Conservation (phyloP, 495 filamentous ascomycete species). For the Evernia prunastri region DNA sequence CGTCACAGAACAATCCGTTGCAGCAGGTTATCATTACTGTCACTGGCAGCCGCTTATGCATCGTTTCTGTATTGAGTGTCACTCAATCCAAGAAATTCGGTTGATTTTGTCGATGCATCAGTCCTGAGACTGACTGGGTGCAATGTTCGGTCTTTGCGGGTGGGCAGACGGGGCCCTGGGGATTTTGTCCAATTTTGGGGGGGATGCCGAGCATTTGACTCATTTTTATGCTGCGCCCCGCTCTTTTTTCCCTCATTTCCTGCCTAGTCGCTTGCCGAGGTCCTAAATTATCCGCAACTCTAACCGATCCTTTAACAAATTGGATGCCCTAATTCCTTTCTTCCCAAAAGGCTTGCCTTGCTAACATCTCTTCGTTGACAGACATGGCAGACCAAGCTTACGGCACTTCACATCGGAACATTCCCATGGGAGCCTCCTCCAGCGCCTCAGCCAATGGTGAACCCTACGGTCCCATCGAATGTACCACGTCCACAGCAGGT, state of each 20-base stretch:
- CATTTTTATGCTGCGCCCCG: conserved; percentile 26
- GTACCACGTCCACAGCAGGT: conserved; percentile 37
- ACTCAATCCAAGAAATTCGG: not conserved
- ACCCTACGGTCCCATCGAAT: conserved; percentile 55
- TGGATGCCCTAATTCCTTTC: not conserved
- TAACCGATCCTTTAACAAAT: conserved; percentile 25
- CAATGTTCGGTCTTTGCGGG: conserved; percentile 13
- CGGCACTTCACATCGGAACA: conserved; percentile 68
- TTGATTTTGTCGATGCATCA: not conserved
- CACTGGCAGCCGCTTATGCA: not conserved
- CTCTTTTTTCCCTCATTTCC: conserved; percentile 25
- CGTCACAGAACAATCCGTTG: not conserved
- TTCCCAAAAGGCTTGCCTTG: not conserved
- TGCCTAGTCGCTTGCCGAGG: conserved; percentile 16
- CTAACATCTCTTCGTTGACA: conserved; percentile 33
- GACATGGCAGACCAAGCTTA: conserved; percentile 90
- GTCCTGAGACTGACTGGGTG: conserved; percentile 5
- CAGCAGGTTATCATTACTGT: not conserved
- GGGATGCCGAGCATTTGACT: conserved; percentile 26
- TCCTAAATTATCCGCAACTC: conserved; percentile 12
- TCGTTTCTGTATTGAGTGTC: not conserved
- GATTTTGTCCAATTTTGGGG: conserved; percentile 17
- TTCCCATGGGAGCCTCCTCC: conserved; percentile 93
- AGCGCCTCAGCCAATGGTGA: conserved; percentile 39
- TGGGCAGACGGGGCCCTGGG: conserved; percentile 15